Conservation (phyloP, 495 filamentous ascomycete genomes). For the Opeltia flavorubescens region DNA sequence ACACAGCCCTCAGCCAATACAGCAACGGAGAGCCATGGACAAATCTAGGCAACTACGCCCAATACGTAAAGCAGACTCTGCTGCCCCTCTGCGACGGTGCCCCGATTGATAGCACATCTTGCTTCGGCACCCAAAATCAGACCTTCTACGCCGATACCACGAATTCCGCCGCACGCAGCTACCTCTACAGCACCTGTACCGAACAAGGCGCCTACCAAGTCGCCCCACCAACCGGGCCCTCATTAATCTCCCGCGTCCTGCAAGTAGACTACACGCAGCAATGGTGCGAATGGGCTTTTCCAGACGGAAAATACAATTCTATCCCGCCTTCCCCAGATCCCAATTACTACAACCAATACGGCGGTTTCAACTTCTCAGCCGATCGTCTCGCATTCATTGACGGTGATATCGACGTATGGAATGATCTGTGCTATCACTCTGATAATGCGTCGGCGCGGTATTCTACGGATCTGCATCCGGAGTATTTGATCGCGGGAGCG, state of each 20-base stretch:
- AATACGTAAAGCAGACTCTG: conserved; percentile 29
- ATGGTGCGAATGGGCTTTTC: conserved; percentile 38
- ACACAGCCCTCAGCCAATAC: conserved; percentile 28
- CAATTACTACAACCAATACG: conserved; percentile 25
- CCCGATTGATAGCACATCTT: conserved; percentile 26
- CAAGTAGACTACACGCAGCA: conserved; percentile 35
- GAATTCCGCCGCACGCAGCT: conserved; percentile 25
- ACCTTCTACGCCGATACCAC: conserved; percentile 25
- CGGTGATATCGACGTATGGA: conserved; percentile 32
- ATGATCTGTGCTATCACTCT: conserved; percentile 32
- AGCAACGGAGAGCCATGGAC: conserved; percentile 33
- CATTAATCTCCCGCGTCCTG: conserved; percentile 27
- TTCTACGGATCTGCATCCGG: conserved; percentile 24
- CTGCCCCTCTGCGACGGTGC: conserved; percentile 27
- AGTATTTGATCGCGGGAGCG: conserved; percentile 28
- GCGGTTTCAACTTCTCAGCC: conserved; percentile 28
- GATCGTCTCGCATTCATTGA: conserved; percentile 34
- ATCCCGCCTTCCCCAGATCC: conserved; percentile 29
- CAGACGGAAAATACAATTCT: conserved; percentile 25
- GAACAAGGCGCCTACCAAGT: conserved; percentile 35
- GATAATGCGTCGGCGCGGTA: conserved; percentile 20
- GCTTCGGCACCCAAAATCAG: conserved; percentile 30
- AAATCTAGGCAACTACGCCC: conserved; percentile 31
- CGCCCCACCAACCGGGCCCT: conserved; percentile 25
- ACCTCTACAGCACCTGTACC: conserved; percentile 32